Evolutionary conservation across 352 stramenopile genomes (phyloP), one percentile per base, ranked within the genome.

Genomic region (Pythium myriotylum): DNA sequence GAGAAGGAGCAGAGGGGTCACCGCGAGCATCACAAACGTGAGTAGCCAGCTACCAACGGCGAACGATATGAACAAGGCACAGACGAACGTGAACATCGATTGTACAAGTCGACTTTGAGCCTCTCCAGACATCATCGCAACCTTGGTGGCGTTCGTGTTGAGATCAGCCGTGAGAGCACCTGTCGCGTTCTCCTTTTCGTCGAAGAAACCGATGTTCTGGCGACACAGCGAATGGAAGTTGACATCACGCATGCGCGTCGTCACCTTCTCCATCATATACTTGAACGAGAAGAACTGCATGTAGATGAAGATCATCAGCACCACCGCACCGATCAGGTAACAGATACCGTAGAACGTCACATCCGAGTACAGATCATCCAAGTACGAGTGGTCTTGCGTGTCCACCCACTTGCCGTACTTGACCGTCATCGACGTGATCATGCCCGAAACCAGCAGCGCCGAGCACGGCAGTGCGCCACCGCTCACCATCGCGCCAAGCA

Each of bases 191-290:
- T 71, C 62, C 0, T 43, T 65, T 29, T 72, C 54, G 27, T 81
- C 76, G 41, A 85, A 82, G 49, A 84, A 86, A 6, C 49, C 71
- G 39, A 84, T 83, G 39, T 81, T 73, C 48, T 87, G 77, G 16
- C 74, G 63, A 29, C 73, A 74, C 7, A 85, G 35, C 1, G 74
- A 72, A 10, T 65, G 54, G 50, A 89, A 88, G 29, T 87, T 64
- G 42, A 88, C 70, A 8, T 73, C 60, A 20, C 77, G 72, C 8
- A 88, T 55, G 6, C 77, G 67, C 1, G 71, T 59, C 10, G 72
- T 84, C 42, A 88, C 52, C 48, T 85, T 85, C 40, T 88, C 75
- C 10, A 59, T 67, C 50, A 88, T 76, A 20, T 71, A 84, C 14
- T 67, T 51, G 50, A 86, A 89, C 5, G 65, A 70, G 26, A 75